Conservation (phyloP, 805 yeast species). For the Wickerhamiella parazyma region DNA sequence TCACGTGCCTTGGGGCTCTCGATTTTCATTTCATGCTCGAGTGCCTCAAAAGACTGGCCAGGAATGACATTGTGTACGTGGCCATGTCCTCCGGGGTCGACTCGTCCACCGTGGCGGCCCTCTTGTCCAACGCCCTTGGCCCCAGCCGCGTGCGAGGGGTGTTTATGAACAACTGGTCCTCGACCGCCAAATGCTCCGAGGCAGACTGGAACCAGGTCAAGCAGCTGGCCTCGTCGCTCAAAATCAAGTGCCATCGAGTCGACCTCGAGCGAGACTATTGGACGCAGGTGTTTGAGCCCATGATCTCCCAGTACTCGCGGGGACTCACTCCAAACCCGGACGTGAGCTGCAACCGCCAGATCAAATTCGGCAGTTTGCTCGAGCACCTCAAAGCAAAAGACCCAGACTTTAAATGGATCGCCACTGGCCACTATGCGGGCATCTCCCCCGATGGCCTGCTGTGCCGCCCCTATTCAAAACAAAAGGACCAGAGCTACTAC, state of each 20-base stretch:
- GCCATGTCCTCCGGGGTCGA: conserved; percentile 98
- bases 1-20: no score
- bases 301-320: conserved; percentile 53
- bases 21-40: not conserved
- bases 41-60: not conserved
- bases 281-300: conserved; percentile 84
- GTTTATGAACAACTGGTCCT: conserved; percentile 85
- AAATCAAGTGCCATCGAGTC: conserved; percentile 59
- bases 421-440: conserved; percentile 46
- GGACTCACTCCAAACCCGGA: conserved; percentile 96
- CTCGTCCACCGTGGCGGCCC: conserved; percentile 73
- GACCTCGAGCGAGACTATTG: conserved; percentile 87
- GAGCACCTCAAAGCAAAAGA: conserved; percentile 22
- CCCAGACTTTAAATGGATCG: conserved; percentile 51
- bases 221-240: conserved; percentile 42
- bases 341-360: conserved; percentile 67
- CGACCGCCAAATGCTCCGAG: conserved; percentile 55
- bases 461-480: conserved; percentile 38
- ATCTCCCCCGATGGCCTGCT: conserved; percentile 18
- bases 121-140: conserved; percentile 34
- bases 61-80: conserved; percentile 44
- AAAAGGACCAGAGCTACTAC: conserved; percentile 87
- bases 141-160: conserved; percentile 57
- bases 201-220: conserved; percentile 80
- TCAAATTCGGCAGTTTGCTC: conserved; percentile 74